Percentiles rank a stretch among this genome's conserved stretches.
phyloP scores from a whole-genome alignment of 2,329 filamentous ascomycete species.

The Botrytis tulipae region DNA sequence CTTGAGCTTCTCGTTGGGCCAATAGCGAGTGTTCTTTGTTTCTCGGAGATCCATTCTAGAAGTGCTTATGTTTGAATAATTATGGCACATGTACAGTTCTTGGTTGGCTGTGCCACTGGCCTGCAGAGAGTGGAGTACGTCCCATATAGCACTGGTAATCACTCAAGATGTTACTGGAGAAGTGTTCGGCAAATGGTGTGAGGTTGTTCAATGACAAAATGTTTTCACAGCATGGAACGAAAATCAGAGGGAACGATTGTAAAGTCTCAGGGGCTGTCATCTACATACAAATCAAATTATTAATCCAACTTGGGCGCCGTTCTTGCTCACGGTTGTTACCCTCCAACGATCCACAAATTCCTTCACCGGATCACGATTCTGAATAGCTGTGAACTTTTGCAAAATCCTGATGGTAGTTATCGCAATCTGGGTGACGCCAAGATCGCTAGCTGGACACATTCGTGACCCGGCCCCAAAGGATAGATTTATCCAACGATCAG shows the following conservation, averaged over 20 bases:
- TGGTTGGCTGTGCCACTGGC: too few relatives aligned
- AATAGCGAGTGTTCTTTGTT: too few relatives aligned
- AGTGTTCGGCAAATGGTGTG: background rate
- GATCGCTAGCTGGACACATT: slow-evolving; percentile 10
- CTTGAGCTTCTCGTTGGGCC: too few relatives aligned
- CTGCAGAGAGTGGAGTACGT: too few relatives aligned
- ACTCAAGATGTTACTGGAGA: background rate
- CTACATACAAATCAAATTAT: background rate
- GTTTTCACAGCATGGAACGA: background rate
- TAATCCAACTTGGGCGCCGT: background rate
- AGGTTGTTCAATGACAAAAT: background rate
- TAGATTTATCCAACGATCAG: slow-evolving; percentile 13
- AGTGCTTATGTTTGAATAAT: too few relatives aligned
- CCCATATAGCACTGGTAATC: background rate
- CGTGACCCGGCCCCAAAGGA: background rate
- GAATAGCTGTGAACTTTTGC: background rate
- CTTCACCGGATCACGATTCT: background rate
- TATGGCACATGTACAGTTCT: too few relatives aligned
- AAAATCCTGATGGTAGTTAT: background rate
- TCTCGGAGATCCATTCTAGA: too few relatives aligned
- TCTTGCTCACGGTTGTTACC: slow-evolving; percentile 12
- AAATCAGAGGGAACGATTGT: background rate
- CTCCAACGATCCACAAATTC: slow-evolving; percentile 3
- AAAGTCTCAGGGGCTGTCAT: background rate
- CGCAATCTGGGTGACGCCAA: background rate